Conservation (phyloP, 345 rosid genomes). For the Corymbia maculata region DNA sequence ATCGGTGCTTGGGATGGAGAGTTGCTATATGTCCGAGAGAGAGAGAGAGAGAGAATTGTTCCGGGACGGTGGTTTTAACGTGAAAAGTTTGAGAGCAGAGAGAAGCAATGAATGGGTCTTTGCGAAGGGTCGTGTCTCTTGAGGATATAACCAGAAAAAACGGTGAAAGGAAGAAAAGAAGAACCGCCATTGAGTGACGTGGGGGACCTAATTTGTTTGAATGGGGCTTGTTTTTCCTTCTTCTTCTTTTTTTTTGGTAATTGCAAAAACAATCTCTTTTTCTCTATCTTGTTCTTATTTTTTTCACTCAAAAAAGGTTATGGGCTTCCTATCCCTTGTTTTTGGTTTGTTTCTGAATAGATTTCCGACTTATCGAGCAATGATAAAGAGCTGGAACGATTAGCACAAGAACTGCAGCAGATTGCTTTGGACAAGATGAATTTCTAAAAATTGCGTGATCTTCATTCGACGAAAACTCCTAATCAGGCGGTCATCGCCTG, state of each 20-base stretch:
- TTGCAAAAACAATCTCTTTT: background rate
- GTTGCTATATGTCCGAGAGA: background rate
- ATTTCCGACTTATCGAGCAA: background rate
- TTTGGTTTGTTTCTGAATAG: background rate
- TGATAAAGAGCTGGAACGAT: background rate
- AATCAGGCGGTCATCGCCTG: constrained; percentile 2
- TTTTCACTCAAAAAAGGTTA: background rate
- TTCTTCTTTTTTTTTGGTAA: background rate
- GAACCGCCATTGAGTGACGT: background rate
- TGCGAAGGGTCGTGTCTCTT: background rate
- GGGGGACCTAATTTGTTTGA: background rate
- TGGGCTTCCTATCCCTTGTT: background rate
- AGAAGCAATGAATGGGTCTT: background rate
- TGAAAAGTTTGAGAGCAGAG: background rate
- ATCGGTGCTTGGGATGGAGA: background rate
- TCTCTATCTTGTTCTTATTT: background rate
- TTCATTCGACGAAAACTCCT: background rate
- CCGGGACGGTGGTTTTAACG: background rate
- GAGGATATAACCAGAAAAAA: background rate
- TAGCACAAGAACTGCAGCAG: background rate
- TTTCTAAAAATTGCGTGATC: background rate
- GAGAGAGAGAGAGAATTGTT: background rate
- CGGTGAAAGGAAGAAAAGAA: background rate
- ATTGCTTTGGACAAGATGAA: background rate
- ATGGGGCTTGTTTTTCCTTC: background rate